These are phyloP conservation scores for Colletotrichum echinochloae DNA, from an alignment of 2,329 filamentous ascomycete genomes.

Conservation along the genomic window DNA sequence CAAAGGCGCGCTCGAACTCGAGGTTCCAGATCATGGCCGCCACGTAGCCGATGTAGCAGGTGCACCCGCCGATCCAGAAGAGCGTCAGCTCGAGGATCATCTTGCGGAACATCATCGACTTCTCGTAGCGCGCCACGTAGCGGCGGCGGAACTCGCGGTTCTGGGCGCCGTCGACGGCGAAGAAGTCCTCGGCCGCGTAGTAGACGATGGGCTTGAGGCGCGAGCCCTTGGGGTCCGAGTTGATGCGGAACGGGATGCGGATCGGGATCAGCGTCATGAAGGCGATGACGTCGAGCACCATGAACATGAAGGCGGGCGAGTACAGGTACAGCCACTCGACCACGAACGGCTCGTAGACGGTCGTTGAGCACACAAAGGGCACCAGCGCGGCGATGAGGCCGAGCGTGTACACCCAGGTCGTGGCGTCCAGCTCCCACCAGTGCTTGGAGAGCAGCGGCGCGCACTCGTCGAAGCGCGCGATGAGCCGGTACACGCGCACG, in stretches of 20 bases:
- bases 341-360: conserved; percentile 33
- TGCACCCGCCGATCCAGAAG: conserved; percentile 38
- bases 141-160: conserved; percentile 36
- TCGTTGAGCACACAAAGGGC: conserved; percentile 35
- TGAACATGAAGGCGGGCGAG: conserved; percentile 38
- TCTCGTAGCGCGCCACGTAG: conserved; percentile 36
- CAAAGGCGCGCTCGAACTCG: conserved; percentile 37
- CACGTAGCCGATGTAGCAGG: conserved; percentile 31
- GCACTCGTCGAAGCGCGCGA: conserved; percentile 29
- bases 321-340: conserved; percentile 39
- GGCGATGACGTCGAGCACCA: conserved; percentile 36
- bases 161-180: conserved; percentile 38
- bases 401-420: conserved; percentile 36
- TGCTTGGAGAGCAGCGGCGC: conserved; percentile 35
- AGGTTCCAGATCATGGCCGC: conserved; percentile 37
- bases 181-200: conserved; percentile 39
- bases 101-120: conserved; percentile 39
- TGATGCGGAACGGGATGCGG: conserved; percentile 35
- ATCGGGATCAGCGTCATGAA: conserved; percentile 35
- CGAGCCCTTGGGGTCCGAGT: conserved; percentile 35
- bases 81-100: conserved; percentile 38
- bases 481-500: conserved; percentile 36
- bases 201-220: conserved; percentile 38
- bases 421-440: conserved; percentile 38
- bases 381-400: conserved; percentile 37